Percentiles rank a stretch among this genome's conserved stretches.
Evolutionary conservation across 2,329 filamentous ascomycete species (phyloP).

Genomic region (Monilinia polystroma): DNA sequence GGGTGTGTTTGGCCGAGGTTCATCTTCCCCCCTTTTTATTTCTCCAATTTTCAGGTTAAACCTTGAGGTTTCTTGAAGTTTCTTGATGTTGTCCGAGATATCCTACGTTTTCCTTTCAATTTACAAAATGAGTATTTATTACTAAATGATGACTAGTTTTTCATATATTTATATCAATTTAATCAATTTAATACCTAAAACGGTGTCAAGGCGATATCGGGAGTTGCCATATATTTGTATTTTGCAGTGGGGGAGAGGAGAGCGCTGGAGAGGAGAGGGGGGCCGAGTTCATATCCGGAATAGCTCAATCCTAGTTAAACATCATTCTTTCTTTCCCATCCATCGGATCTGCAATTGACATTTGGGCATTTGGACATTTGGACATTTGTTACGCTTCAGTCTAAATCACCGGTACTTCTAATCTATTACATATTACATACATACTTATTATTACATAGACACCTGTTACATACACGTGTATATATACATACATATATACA

Average conservation of each 20-base stretch:
- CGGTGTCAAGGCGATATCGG: slow-evolving; percentile 4
- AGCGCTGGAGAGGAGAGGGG: too few species aligned
- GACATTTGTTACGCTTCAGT: too few species aligned
- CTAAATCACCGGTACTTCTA: too few species aligned
- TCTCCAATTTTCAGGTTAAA: background rate
- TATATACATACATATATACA: too few species aligned
- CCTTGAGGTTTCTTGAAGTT: background rate
- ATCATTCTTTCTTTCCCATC: background rate
- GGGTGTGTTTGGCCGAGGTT: background rate
- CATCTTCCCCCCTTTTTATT: background rate
- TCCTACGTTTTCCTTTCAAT: background rate
- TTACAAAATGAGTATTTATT: background rate
- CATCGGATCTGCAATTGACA: too few species aligned
- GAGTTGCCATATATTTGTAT: background rate
- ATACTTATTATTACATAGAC: too few species aligned
- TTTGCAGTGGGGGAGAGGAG: background rate
- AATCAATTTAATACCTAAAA: background rate
- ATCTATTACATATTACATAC: too few species aligned
- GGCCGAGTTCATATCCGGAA: background rate
- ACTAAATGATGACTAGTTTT: background rate
- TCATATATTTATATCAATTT: background rate
- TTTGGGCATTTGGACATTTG: too few species aligned
- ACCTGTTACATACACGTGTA: too few species aligned
- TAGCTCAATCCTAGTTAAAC: slow-evolving; percentile 14
- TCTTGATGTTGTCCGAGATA: background rate